Base-by-base conservation (phyloP, 2,329 filamentous ascomycete species). In the Thielaviopsis musarum region DNA sequence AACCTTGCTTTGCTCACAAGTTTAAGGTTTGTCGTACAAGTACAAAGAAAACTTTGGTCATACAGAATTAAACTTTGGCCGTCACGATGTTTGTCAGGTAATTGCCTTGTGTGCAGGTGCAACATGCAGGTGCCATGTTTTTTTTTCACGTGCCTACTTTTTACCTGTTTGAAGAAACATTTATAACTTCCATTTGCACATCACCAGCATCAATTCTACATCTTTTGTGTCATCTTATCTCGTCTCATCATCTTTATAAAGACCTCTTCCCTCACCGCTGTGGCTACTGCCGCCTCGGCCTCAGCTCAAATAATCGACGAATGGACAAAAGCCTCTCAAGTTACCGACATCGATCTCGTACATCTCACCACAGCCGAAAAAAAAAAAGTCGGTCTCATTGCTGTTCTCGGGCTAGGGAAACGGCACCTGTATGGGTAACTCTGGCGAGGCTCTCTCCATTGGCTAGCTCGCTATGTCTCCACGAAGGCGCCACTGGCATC, bases 351-450 rank as follows among this genome's bases (percentile, higher is more conserved):
- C 5, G 71, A 91, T 62, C 79, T 94, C 4, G 74, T 75, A 38
- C 78, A 81, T 66, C 83, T 94, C 74, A 85, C 81, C 13, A 74
- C 88, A 52, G 73, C 80, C 2, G 87, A 93, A 69, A 94, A 93
- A 70, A 87, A 93, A 69, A 94, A 93, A 70, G 79, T 93, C 66
- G 85, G 84, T 66, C 76, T 91, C 62, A 89, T 87, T 3, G 87
- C 85, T 0, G 88, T 88, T 13, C 79, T 82, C 3, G 87, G n/a
- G 88, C 22, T 91, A 86, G 86, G 74, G 77, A 65, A 85, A 86
- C 72, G 84, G 82, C 0, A 77, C 82, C 61, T 87, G 84, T 66
- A 82, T 84, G 7, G 81, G 81, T 45, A 84, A 83, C 66, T 82
- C 79, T 17, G 73, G 74, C 5, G 71, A 80, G 26, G 76, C 81